Base-by-base conservation (phyloP, 2,329 filamentous ascomycete species). In the Phoma sp. region DNA sequence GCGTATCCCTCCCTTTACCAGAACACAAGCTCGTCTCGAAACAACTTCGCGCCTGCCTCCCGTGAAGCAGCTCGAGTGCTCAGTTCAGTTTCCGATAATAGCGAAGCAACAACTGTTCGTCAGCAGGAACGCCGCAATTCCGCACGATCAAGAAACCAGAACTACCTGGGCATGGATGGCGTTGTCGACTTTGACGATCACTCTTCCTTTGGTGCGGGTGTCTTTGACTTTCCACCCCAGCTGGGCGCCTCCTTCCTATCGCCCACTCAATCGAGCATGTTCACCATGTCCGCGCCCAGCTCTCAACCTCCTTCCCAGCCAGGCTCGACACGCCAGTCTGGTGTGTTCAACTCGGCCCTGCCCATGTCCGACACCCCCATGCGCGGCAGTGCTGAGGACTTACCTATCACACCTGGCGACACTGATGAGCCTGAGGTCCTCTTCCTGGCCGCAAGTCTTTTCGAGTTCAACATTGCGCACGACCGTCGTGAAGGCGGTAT, bases 401-500 rank as follows among this genome's bases (percentile, higher is more conserved):
- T 66, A 1, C 69, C 68, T 2, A 58, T 59, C 6, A 68, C 71
- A 4, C 32, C 80, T 73, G 38, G 80, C 79, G 46, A 79, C 32
- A 76, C 78, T 21, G 80, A 83, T 43, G 82, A 86, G 18, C 89
- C 88, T 60, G 89, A 88, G 51, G 86, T 96, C 7, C 80, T 98
- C 38, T 99, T 96, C 82, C 82, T 97, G 15, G 95, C 93, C 12
- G 95, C 93, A 17, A 96, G 91, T 65, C 83, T 98, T 26, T 98
- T 96, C 71, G 93, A 98, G 74, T 99, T 98, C 78, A 96, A 96
- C 68, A 98, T 98, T 69, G 91, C 93, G 69, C 91, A 90, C 20
- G 90, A 92, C 21, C 91, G 96, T 65, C 87, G 91, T 53, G 95
- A 98, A 77, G 93, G 90, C 56, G 95, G 95, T 20, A 98, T 96